Base-by-base conservation (phyloP, 441 rosid genomes). In the Gossypium gossypioides region DNA sequence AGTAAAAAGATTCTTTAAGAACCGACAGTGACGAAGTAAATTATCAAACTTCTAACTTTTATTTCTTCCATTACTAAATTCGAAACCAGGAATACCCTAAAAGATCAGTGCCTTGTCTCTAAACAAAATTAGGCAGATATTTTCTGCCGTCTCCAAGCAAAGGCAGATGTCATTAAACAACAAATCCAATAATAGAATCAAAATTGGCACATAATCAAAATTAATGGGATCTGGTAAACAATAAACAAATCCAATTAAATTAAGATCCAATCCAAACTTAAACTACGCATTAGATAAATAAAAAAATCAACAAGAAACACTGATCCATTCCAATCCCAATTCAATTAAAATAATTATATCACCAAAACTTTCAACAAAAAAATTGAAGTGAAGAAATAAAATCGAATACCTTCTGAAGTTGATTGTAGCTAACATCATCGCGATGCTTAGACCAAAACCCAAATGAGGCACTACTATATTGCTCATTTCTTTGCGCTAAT, bases 371-470 rank as follows among this genome's bases (percentile, higher is more conserved):
- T 5, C 22, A 71, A 56, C 22, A 62, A 62, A 37, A 63, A 42
- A 21, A 12, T 0, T 40, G n/a, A 27, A 44, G 52, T 32, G 54
- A 46, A 54, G 2, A 18, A 1, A 65, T 46, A 24, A 29, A 56
- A 40, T 27, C 71, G 10, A 73, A 78, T 79, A 94, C 96, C 98
- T 90, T 89, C 78, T 89, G 95, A 19, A 91, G 89, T 86, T 89
- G 97, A 78, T 87, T 84, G 73, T 82, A 89, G 85, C 88, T 78
- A 77, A 91, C 84, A 72, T 87, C 97, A 40, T 83, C 89, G 51
- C 86, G 81, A 56, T 90, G 86, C 76, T 83, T 89, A 22, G 92
- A 85, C 98, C 98, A 93, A 83, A 91, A 90, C 25, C 90, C 92
- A 81, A 81, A 86, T 61, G 88, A 72, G 6, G 81, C 86, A 82